Conservation (phyloP, 2,329 filamentous ascomycete genomes). For the Xylariaceae sp. region DNA sequence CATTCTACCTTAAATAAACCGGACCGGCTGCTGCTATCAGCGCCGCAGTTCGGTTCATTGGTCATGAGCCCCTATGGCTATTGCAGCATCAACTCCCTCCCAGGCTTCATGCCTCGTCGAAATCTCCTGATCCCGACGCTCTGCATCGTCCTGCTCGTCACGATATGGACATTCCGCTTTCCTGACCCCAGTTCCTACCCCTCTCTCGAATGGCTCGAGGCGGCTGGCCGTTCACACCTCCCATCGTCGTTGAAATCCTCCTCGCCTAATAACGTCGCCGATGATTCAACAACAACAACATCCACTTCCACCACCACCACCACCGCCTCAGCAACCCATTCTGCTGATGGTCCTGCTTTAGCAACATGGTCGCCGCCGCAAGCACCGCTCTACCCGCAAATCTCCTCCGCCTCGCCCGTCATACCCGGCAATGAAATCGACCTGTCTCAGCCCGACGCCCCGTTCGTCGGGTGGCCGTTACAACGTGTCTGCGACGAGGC, state of each 20-base stretch:
- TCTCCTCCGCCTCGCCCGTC: constrained; percentile 4
- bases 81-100: constrained; percentile 18
- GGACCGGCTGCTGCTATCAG: too few species aligned
- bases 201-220: constrained; percentile 22
- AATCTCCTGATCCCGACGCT: constrained; percentile 27
- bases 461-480: constrained; percentile 45
- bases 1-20: too few species aligned
- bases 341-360: background rate
- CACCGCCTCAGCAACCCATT: background rate
- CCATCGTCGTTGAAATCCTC: constrained; percentile 1
- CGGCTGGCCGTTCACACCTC: constrained; percentile 5
- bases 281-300: constrained; percentile 8
- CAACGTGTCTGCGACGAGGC: constrained; percentile 42
- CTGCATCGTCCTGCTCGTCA: constrained; percentile 28
- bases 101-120: constrained; percentile 31
- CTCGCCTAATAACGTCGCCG: constrained; percentile 1
- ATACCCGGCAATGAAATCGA: constrained; percentile 28
- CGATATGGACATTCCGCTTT: constrained; percentile 28
- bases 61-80: constrained; percentile 28
- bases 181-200: constrained; percentile 12
- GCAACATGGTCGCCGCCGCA: background rate
- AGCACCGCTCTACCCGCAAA: constrained; percentile 1
- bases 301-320: background rate
- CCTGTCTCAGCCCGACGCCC: constrained; percentile 36
- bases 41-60: background rate